Conservation (phyloP, 129 eudicot species). For the Helianthus tuberosus region DNA sequence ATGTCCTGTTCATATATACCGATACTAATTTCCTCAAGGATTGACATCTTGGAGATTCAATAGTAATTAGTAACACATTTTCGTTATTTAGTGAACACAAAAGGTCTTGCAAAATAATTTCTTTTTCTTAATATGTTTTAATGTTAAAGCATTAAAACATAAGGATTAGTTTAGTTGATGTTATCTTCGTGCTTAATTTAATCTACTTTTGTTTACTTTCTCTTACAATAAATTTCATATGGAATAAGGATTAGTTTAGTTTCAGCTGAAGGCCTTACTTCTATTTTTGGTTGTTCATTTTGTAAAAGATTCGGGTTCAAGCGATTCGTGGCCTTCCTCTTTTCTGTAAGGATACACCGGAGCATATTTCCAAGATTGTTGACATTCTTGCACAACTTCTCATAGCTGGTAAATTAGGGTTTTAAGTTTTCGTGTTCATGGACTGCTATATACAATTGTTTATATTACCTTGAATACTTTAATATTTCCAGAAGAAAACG, state of each 20-base stretch:
- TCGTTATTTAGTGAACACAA: background rate
- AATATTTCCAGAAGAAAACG: slow-evolving; percentile 73
- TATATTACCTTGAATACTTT: slow-evolving; percentile 25
- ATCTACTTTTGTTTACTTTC: background rate
- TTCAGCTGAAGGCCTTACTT: slow-evolving; percentile 17
- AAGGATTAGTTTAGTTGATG: background rate
- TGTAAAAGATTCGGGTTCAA: slow-evolving; percentile 64
- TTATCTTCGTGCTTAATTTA: background rate
- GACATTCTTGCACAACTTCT: slow-evolving; percentile 97
- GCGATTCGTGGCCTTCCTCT: slow-evolving; percentile 98
- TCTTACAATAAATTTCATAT: background rate
- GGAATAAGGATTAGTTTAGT: background rate
- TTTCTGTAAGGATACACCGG: slow-evolving; percentile 96
- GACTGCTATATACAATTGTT: background rate
- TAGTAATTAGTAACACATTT: background rate
- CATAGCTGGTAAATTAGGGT: slow-evolving; percentile 63
- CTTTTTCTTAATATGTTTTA: background rate
- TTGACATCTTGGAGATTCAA: slow-evolving; percentile 8
- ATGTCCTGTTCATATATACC: background rate
- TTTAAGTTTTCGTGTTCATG: slow-evolving; percentile 8
- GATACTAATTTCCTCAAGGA: background rate
- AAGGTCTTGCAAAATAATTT: background rate
- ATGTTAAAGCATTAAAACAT: background rate
- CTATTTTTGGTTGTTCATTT: slow-evolving; percentile 20
- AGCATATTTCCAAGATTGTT: slow-evolving; percentile 84